Evolutionary conservation across 495 filamentous ascomycete genomes (phyloP).

Genomic region (Aspergillus conjunctus): DNA sequence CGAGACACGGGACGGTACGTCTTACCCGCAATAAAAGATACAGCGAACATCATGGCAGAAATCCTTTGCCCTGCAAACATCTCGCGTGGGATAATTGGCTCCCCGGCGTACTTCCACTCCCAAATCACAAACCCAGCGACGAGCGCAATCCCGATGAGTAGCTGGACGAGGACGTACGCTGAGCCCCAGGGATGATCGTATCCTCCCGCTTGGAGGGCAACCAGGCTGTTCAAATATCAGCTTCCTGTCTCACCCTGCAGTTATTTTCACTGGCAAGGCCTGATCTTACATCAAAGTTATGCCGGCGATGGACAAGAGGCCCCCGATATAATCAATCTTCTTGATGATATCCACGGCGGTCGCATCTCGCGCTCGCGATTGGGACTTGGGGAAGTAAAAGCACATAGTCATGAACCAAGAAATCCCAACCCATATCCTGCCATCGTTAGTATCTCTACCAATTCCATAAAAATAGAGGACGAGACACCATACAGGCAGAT

Average conservation of each 20-base stretch:
- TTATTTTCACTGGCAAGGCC: not conserved
- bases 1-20: not conserved
- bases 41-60: not conserved
- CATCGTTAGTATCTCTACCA: not conserved
- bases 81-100: not conserved
- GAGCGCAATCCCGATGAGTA: not conserved
- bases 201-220: not conserved
- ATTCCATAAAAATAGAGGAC: not conserved
- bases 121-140: not conserved
- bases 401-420: not conserved
- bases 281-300: not conserved
- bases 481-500: not conserved
- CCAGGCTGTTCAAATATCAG: not conserved
- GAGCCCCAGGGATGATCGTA: not conserved
- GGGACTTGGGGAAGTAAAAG: not conserved
- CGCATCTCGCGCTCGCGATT: not conserved
- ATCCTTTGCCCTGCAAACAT: constrained; percentile 4
- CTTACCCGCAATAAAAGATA: not conserved
- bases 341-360: not conserved
- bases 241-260: not conserved
- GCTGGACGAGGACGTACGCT: not conserved
- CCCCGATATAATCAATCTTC: not conserved
- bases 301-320: not conserved
- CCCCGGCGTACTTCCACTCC: not conserved
- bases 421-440: not conserved